Evolutionary conservation across 2,329 filamentous ascomycete species (phyloP).

Genomic region (Fusarium nurragi): DNA sequence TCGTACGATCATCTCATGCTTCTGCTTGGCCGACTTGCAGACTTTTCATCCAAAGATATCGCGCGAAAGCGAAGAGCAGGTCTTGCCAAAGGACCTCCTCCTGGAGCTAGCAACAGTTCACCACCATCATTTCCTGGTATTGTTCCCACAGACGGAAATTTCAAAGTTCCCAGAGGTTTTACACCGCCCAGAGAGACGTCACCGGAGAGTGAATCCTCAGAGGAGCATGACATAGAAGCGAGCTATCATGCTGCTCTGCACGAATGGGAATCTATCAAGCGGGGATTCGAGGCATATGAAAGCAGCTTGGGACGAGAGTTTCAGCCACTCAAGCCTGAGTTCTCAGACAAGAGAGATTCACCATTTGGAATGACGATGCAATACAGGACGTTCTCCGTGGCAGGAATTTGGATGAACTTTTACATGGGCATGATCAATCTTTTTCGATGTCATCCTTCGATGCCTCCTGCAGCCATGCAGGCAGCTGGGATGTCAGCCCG

Average conservation of each 20-base stretch:
- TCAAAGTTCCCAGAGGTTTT: conserved; percentile 64
- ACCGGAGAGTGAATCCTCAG: conserved; percentile 54
- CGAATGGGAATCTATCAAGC: conserved; percentile 81
- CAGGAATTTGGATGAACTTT: conserved; percentile 86
- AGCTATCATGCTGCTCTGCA: conserved; percentile 74
- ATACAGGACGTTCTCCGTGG: conserved; percentile 88
- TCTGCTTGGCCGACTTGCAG: conserved; percentile 79
- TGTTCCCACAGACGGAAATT: conserved; percentile 61
- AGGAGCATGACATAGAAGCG: conserved; percentile 68
- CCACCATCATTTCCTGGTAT: conserved; percentile 64
- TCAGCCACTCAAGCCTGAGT: conserved; percentile 76
- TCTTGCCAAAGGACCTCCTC: conserved; percentile 45
- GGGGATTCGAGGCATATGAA: conserved; percentile 74
- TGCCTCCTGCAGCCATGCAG: conserved; percentile 91
- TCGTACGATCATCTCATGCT: conserved; percentile 89
- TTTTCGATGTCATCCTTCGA: conserved; percentile 83
- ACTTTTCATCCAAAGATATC: conserved; percentile 81
- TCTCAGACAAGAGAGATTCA: conserved; percentile 66
- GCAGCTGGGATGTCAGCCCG: conserved; percentile 81
- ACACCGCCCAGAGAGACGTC: conserved; percentile 59
- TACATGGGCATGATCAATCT: conserved; percentile 86
- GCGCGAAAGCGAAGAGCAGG: conserved; percentile 76
- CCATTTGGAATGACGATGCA: conserved; percentile 85
- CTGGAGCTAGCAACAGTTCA: conserved; percentile 44
- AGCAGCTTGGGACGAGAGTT: conserved; percentile 77